phyloP scores from a whole-genome alignment of 306 rosid species.

The Citrullus amarus region DNA sequence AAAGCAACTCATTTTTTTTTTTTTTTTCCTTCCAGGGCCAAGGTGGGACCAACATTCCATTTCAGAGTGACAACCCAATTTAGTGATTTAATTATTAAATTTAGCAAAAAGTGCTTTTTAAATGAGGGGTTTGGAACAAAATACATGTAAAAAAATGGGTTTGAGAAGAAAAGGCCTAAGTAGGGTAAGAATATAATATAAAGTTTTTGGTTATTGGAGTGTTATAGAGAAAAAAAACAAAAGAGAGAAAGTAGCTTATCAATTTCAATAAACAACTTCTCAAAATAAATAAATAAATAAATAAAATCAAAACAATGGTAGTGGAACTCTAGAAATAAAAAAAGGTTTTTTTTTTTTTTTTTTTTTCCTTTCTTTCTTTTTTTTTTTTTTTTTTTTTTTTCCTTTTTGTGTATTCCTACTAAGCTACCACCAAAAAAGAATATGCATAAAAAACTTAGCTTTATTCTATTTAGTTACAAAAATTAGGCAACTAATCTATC shows the following conservation, averaged over 20 bases:
- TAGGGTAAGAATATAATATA: not conserved
- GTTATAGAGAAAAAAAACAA: no score
- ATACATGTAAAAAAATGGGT: not conserved
- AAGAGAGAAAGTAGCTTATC: no score
- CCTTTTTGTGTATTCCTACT: not conserved
- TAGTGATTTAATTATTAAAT: not conserved
- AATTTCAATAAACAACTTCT: no score
- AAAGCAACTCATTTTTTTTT: not conserved
- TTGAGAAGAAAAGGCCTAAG: not conserved
- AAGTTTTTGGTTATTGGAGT: not conserved
- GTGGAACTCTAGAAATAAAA: not conserved
- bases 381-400: not conserved
- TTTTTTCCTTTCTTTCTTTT: not conserved
- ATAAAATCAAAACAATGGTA: not conserved
- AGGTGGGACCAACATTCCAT: constrained; percentile 5
- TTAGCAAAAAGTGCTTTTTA: not conserved
- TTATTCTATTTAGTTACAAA: not conserved
- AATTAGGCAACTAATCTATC: not conserved
- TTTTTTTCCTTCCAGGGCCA: not conserved
- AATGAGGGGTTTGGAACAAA: not conserved
- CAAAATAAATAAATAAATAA: not conserved
- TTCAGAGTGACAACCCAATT: not conserved
- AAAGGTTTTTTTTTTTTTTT: no score
- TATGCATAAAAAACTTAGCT: not conserved
- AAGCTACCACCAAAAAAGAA: constrained; percentile 1